Percentiles rank a stretch among this genome's conserved stretches.
Conservation (phyloP, 169 alveolate genomes). For the Besnoitia besnoiti region DNA sequence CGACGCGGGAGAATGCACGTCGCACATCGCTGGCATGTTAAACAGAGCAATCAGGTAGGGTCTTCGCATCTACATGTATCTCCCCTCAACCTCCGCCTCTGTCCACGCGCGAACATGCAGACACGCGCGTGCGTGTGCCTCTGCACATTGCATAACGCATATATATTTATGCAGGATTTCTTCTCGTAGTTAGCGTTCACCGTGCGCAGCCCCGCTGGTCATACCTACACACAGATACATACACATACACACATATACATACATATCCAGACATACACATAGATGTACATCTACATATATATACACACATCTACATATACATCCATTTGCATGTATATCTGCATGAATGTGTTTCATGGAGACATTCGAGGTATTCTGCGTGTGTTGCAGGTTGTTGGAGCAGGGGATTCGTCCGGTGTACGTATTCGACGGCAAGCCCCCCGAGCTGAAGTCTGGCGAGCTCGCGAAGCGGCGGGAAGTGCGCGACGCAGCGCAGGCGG, state of each 20-base stretch:
- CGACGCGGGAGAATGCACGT: conserved; percentile 92
- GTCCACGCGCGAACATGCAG: background rate
- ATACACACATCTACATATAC: background rate
- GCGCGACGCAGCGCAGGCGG: conserved; percentile 90
- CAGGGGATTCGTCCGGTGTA: conserved; percentile 94
- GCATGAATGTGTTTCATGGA: background rate
- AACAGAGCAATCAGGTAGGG: conserved; percentile 83
- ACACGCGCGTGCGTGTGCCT: background rate
- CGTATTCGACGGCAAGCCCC: conserved; percentile 99
- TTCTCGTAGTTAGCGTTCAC: too few relatives aligned
- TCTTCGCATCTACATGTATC: background rate
- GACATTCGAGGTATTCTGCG: background rate
- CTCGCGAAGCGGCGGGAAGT: conserved; percentile 86
- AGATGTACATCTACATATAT: background rate
- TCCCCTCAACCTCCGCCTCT: background rate
- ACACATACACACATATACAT: background rate
- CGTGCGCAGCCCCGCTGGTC: too few relatives aligned
- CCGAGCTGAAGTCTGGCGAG: conserved; percentile 87
- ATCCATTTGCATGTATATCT: background rate
- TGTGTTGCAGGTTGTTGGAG: conserved; percentile 74
- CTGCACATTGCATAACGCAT: background rate
- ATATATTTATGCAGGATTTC: background rate
- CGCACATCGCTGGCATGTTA: conserved; percentile 91
- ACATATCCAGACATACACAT: background rate
- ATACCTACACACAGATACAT: background rate